Base-by-base conservation (phyloP, 441 rosid genomes). In the Adansonia rubrostipa region DNA sequence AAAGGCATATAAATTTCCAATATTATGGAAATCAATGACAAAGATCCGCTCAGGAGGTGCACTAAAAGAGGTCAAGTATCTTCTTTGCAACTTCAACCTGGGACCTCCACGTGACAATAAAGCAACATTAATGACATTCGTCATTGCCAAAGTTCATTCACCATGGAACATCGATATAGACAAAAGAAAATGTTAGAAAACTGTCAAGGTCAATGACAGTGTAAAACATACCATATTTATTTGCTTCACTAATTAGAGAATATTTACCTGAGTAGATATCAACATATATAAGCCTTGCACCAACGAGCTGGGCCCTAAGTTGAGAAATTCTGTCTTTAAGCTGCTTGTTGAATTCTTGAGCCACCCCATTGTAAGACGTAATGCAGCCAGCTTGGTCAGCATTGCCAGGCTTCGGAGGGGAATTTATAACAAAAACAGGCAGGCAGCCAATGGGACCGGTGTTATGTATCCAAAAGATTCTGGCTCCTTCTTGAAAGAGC, bases 391-490 rank as follows among this genome's bases (percentile, higher is more conserved):
- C 66, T 78, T 42, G 67, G 77, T 89, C 88, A 57, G 53, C 40
- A 6, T 82, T 48, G 9, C 53, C 78, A 3, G 79, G 81, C 60
- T 84, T 61, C 17, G 86, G 78, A 71, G 79, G 81, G 68, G 67
- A 28, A 20, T 5, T 17, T 28, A 79, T 9, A 13, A 84, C 64
- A 62, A 71, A 1, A 4, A 0, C 0, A 10, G 89, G 90, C 80
- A 86, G 79, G 81, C 91, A 88, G 28, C 92, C 90, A 14, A 89
- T 79, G 9, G 92, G 91, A 56, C 89, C 90, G 0, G 91, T 89
- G 68, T 88, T 86, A 68, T 87, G 44, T 71, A 87, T 82, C 92
- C 88, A 89, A 57, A 88, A 88, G 58, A 64, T 15, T 66, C 88
- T 85, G 67, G 88, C 91, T 72, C 89, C 89, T 57, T 77, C 66